phyloP scores from a whole-genome alignment of 1,139 yeast genomes.

The Debaryomyces fabryi region DNA sequence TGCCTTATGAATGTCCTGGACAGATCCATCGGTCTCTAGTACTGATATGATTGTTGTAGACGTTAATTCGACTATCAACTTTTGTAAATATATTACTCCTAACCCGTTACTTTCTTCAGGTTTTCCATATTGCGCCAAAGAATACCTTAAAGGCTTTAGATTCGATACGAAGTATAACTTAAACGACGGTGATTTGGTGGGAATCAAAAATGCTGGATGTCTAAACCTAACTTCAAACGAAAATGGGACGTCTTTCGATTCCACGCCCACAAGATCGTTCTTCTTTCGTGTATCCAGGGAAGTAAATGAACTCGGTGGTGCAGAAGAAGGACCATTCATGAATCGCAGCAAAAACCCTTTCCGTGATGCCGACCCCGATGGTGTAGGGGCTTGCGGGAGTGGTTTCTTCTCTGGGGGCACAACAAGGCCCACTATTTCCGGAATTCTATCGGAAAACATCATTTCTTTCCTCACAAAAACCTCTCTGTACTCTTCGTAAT shows the following conservation, averaged over 20 bases:
- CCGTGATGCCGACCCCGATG: neutral
- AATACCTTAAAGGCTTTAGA: conserved; percentile 37
- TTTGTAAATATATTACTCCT: conserved; percentile 48
- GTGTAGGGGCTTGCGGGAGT: conserved; percentile 23
- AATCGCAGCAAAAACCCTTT: conserved; percentile 9
- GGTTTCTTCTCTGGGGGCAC: conserved; percentile 23
- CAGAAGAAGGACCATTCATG: neutral
- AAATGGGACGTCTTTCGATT: conserved; percentile 40
- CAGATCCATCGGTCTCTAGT: conserved; percentile 33
- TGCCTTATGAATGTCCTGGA: conserved; percentile 33
- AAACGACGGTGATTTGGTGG: conserved; percentile 44
- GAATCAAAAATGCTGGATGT: conserved; percentile 48
- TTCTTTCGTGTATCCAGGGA: neutral
- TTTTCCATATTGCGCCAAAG: conserved; percentile 38
- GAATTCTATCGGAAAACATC: conserved; percentile 41
- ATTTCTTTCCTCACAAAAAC: conserved; percentile 46
- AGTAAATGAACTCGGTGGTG: neutral
- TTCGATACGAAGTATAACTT: conserved; percentile 40
- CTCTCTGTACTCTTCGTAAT: conserved; percentile 36
- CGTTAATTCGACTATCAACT: conserved; percentile 37
- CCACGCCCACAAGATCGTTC: neutral
- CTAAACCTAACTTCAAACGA: conserved; percentile 51
- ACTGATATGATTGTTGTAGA: conserved; percentile 39
- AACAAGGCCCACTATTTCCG: conserved; percentile 47
- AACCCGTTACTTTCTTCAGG: conserved; percentile 50